A percentile compares a stretch with the other conserved stretches of the same genome.
These are phyloP conservation scores for Fraxinus cuspidata DNA, from an alignment of 257 asterid genomes.

Conservation along the genomic window DNA sequence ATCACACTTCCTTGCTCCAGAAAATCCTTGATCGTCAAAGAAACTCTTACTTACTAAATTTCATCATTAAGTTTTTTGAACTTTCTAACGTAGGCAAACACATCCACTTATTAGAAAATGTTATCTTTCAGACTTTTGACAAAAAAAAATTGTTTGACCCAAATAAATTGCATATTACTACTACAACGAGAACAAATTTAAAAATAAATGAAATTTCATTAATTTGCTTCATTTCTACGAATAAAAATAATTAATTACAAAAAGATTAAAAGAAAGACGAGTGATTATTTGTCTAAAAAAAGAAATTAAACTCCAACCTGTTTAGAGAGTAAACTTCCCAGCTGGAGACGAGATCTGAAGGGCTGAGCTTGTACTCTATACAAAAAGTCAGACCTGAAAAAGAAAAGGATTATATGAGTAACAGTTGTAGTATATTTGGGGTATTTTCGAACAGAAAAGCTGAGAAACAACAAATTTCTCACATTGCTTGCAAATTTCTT, in stretches of 20 bases:
- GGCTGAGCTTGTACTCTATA: constrained; percentile 76
- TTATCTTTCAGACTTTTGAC: not conserved
- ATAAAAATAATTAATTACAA: constrained; percentile 3
- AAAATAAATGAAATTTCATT: not conserved
- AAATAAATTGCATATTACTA: constrained; percentile 5
- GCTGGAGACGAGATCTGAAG: constrained; percentile 86
- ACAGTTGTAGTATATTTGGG: not conserved
- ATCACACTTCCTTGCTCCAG: constrained; percentile 11
- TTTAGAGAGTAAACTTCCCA: constrained; percentile 86
- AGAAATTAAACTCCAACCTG: constrained; percentile 46
- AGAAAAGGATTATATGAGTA: not conserved
- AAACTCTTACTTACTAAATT: not conserved
- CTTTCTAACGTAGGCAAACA: constrained; percentile 9
- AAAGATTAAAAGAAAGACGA: not conserved
- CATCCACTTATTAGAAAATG: not conserved
- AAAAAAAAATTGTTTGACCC: not conserved
- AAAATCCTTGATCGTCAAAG: not conserved
- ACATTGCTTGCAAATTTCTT: constrained; percentile 74
- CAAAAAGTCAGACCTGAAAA: constrained; percentile 74
- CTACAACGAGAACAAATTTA: not conserved
- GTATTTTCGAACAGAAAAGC: not conserved
- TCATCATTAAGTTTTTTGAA: not conserved
- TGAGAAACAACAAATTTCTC: constrained; percentile 25
- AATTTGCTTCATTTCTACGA: not conserved
- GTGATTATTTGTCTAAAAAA: not conserved